These are phyloP conservation scores for Microdochium nivale DNA, from an alignment of 2,329 filamentous ascomycete genomes.

Conservation along the genomic window DNA sequence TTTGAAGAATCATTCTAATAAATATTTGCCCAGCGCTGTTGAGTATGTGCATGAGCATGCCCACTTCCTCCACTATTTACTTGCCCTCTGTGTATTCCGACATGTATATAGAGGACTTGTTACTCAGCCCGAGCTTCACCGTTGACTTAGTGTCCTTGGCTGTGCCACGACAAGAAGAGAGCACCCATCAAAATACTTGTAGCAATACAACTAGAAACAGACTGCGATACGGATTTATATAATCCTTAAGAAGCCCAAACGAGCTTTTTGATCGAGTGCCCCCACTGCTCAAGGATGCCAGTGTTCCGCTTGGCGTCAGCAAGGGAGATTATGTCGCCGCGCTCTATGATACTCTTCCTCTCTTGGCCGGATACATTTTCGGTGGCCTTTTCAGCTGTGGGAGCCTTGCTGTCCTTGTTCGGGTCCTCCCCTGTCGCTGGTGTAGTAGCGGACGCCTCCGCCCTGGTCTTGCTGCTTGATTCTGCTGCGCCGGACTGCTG, in stretches of 20 bases:
- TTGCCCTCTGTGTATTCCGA: no score
- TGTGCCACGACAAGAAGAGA: no score
- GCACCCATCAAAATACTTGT: not conserved
- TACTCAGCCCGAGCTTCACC: no score
- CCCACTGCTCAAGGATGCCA: conserved; percentile 75
- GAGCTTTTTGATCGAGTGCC: conserved; percentile 86
- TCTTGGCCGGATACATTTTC: conserved; percentile 27
- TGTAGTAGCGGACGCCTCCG: not conserved
- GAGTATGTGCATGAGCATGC: no score
- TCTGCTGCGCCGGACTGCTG: not conserved
- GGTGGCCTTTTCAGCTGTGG: not conserved
- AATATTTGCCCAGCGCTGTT: no score
- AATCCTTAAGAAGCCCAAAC: conserved; percentile 63
- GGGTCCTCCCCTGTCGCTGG: conserved; percentile 6
- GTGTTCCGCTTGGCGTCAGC: conserved; percentile 82
- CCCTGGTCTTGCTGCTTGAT: not conserved
- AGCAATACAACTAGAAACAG: no score
- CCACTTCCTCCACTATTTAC: no score
- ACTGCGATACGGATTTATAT: no score
- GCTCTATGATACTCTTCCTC: conserved; percentile 39
- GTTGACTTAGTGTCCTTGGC: no score
- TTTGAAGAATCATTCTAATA: no score
- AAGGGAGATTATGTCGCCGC: conserved; percentile 69
- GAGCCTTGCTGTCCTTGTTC: conserved; percentile 3
- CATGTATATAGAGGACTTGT: no score